Conservation (phyloP, 2,329 filamentous ascomycete species). For the Colletotrichum sp. region DNA sequence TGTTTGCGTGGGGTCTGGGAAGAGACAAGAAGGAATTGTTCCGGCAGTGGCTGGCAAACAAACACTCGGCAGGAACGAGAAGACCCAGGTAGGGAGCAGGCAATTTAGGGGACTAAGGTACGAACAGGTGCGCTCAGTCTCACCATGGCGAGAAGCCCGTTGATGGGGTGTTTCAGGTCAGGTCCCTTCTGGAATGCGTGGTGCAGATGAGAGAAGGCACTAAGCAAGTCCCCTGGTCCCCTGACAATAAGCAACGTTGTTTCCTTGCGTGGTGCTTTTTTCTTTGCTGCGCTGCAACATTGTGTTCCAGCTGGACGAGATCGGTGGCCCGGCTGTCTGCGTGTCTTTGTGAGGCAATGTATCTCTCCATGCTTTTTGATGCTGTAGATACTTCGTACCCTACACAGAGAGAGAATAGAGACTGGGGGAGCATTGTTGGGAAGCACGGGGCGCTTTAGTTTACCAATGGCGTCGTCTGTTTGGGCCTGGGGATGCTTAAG, state of each 20-base stretch:
- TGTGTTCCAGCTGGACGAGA: not conserved
- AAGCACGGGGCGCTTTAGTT: not conserved
- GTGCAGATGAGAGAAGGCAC: not conserved
- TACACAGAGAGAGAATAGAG: not conserved
- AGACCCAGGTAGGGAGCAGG: not conserved
- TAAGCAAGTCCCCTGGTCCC: not conserved
- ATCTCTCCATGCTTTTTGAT: not conserved
- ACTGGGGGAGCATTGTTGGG: not conserved
- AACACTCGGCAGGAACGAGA: not conserved
- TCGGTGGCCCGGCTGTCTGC: not conserved
- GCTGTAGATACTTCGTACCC: not conserved
- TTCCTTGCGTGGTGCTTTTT: not conserved
- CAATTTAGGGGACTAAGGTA: not conserved
- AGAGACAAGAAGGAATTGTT: not conserved
- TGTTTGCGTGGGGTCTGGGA: not conserved
- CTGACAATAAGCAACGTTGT: not conserved
- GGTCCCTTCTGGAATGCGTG: slow-evolving; percentile 9
- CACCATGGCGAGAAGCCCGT: not conserved
- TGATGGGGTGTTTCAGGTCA: slow-evolving; percentile 11
- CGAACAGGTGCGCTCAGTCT: slow-evolving; percentile 4
- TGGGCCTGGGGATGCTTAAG: not conserved
- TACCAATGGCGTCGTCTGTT: not conserved
- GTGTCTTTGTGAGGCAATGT: not conserved
- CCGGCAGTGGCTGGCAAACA: not conserved
- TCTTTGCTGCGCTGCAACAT: not conserved